Evolutionary conservation across 192 early-diverging fungal species (phyloP).

Genomic region (Entophlyctis luteolus): DNA sequence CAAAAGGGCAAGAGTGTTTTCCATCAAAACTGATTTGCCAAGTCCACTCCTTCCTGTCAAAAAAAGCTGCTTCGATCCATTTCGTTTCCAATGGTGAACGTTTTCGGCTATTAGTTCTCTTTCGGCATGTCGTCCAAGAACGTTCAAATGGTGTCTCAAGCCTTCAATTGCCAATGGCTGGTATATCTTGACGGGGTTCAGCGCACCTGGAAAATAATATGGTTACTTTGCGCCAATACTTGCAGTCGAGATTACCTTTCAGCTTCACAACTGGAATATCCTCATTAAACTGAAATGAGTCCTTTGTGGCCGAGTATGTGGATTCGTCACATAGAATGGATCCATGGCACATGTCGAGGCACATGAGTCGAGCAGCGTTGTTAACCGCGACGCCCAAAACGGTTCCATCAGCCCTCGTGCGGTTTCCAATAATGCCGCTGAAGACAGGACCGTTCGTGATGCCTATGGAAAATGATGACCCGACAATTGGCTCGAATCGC

Average conservation of each 20-base stretch:
- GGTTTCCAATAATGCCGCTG: slow-evolving; percentile 11
- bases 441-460: slow-evolving; percentile 11
- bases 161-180: neutral
- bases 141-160: no score
- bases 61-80: neutral
- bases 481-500: neutral
- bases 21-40: neutral
- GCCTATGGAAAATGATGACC: slow-evolving; percentile 2
- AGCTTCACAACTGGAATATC: slow-evolving; percentile 3
- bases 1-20: neutral
- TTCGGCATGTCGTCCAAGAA: no score
- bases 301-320: slow-evolving; percentile 3
- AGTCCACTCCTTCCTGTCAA: neutral
- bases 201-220: neutral
- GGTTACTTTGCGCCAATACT: no score
- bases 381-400: slow-evolving; percentile 31
- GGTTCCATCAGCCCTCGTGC: slow-evolving; percentile 20
- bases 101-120: neutral
- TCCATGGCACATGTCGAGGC: slow-evolving; percentile 2
- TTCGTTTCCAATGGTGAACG: no score
- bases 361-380: slow-evolving; percentile 35
- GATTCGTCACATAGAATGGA: slow-evolving; percentile 1
- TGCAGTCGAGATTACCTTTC: neutral
- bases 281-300: neutral
- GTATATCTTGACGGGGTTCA: neutral